Percentiles rank a stretch among this genome's conserved stretches.
Evolutionary conservation across 805 yeast genomes (phyloP).

Genomic region (Kazachstania taianensis): DNA sequence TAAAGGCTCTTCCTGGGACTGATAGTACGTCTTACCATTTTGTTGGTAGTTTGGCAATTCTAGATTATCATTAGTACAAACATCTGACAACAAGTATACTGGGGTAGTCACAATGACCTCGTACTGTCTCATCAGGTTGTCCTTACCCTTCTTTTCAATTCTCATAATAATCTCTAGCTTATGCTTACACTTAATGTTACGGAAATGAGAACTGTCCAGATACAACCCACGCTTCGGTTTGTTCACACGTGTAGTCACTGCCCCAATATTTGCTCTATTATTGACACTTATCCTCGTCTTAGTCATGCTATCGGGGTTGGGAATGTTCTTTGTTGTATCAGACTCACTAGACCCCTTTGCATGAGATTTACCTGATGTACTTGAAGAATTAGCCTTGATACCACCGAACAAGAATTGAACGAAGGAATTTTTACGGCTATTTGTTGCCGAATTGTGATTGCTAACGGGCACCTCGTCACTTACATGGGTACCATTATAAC

Average conservation of each 20-base stretch:
- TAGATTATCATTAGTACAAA: slow-evolving; percentile 31
- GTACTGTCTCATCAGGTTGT: slow-evolving; percentile 51
- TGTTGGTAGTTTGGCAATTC: slow-evolving; percentile 31
- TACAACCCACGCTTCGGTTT: slow-evolving; percentile 33
- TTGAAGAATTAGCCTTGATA: background rate
- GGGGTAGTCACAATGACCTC: slow-evolving; percentile 79
- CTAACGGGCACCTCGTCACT: background rate
- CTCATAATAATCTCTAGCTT: slow-evolving; percentile 62
- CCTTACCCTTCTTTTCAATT: slow-evolving; percentile 48
- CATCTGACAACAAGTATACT: slow-evolving; percentile 40
- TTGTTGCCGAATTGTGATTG: background rate
- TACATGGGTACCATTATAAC: too few species aligned
- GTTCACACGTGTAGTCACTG: slow-evolving; percentile 16
- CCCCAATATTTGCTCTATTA: slow-evolving; percentile 6
- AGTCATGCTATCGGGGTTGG: slow-evolving; percentile 1
- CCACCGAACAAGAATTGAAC: slow-evolving; percentile 2
- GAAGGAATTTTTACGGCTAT: slow-evolving; percentile 1
- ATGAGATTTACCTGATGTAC: too few species aligned
- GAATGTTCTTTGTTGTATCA: background rate
- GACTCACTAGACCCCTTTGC: background rate
- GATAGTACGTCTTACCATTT: slow-evolving; percentile 7
- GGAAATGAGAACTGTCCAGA: slow-evolving; percentile 52
- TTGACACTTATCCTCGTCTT: background rate
- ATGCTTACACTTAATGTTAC: slow-evolving; percentile 54
- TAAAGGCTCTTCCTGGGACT: slow-evolving; percentile 15